Evolutionary conservation across 2,329 filamentous ascomycete species (phyloP), one percentile per base, ranked within the genome.

Genomic region (Venturia asperata): DNA sequence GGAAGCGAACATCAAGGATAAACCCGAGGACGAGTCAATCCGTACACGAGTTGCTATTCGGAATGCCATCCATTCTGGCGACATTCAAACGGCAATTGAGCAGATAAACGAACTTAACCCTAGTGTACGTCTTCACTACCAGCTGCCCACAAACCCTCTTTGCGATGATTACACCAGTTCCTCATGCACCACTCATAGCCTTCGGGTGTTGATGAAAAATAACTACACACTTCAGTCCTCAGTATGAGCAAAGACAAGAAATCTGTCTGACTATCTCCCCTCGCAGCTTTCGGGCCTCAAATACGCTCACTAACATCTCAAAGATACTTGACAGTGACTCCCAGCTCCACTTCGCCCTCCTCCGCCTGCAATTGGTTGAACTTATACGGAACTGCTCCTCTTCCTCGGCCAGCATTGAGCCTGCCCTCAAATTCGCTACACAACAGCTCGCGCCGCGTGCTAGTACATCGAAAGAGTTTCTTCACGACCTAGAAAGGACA

Each of bases 101-200:
- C 85, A 87, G 63, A 83, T 99, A 71, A 97, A 97, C 74, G 90
- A 96, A 70, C 80, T 95, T 42, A 91, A 96, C 70, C 90, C 92
- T 70, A 87, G 94, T 85, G 94, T 99, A 87, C 78, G 90, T 76
- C 62, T n/a, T 19, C 60, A 30, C 62, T 49, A 56, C 58, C 30
- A 60, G 52, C 55, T 41, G 74, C 55, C 24, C 37, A 41, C 67
- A 65, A 3, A 45, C 30, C 42, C n/a, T 24, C 42, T 42, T 52
- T 58, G 30, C 45, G 65, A 92, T 94, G 94, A 99, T 99, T 96
- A 96, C 82, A 90, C 82, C 52, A 84, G 83, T 89, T 83, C 92
- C 87, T 96, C 93, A 99, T 99, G 94, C 94, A 99, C 94, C 94
- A 99, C 94, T 92, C 94, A 91, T 94, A 97, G 85, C 82, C 83